phyloP scores from a whole-genome alignment of 805 yeast species.

The Lachancea sp. region DNA sequence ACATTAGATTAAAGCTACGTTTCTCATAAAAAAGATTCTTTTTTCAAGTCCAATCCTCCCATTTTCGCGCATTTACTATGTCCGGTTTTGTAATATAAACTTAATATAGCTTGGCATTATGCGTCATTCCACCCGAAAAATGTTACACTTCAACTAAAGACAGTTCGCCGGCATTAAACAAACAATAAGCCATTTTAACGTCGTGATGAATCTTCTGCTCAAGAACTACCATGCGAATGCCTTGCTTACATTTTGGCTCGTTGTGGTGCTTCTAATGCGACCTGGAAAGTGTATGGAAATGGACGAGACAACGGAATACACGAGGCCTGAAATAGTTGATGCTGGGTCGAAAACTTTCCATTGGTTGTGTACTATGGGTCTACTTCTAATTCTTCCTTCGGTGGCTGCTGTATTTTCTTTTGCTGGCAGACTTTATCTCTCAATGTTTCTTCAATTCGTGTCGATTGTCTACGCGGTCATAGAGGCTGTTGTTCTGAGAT shows the following conservation, averaged over 20 bases:
- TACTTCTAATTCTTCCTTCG: constrained; percentile 51
- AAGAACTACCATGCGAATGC: no score
- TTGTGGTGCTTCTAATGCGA: not conserved
- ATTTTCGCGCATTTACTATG: not conserved
- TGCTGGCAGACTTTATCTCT: constrained; percentile 43
- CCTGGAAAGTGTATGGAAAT: constrained; percentile 24
- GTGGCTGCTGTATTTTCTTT: constrained; percentile 47
- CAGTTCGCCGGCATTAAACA: no score
- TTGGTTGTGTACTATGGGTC: constrained; percentile 48
- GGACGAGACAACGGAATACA: constrained; percentile 30
- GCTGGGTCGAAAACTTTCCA: constrained; percentile 55
- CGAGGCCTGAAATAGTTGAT: constrained; percentile 37
- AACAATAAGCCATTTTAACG: no score
- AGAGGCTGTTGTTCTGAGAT: constrained; percentile 52
- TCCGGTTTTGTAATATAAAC: not conserved
- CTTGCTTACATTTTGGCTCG: not conserved
- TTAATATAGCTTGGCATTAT: no score
- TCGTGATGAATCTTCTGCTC: no score
- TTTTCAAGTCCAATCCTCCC: no score
- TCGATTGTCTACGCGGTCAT: constrained; percentile 46
- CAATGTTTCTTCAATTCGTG: constrained; percentile 42
- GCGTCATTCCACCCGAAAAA: no score
- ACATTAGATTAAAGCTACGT: not conserved
- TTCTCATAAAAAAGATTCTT: no score
- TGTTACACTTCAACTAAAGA: no score